Percentiles rank a stretch among this genome's conserved stretches.
phyloP scores from a whole-genome alignment of 192 early-diverging fungal genomes.

The Jimgerdemannia lactiflua region DNA sequence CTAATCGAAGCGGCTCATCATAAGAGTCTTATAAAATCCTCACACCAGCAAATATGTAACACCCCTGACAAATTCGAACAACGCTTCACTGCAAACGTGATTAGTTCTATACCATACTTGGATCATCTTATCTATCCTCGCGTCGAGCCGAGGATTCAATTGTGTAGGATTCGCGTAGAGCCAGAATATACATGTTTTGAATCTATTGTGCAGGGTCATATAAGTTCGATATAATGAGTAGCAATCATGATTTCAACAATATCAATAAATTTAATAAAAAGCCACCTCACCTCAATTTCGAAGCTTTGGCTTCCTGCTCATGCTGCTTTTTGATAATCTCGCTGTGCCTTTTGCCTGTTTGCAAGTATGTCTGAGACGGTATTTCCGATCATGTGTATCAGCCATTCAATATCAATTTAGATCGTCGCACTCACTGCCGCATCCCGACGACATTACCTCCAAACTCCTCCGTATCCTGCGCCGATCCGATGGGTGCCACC shows the following conservation, averaged over 20 bases:
- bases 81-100: too few relatives aligned
- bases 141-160: conserved; percentile 77
- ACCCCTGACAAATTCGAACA: too few relatives aligned
- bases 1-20: conserved; percentile 10
- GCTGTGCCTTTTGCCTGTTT: conserved; percentile 73
- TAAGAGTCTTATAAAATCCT: too few relatives aligned
- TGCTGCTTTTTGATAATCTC: conserved; percentile 72
- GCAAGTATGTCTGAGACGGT: conserved; percentile 50
- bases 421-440: too few relatives aligned
- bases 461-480: conserved; percentile 86
- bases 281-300: conserved; percentile 28
- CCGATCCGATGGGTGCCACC: conserved; percentile 88
- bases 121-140: conserved; percentile 88
- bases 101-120: conserved; percentile 34
- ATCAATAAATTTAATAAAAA: background rate
- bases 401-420: too few relatives aligned
- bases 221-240: too few relatives aligned
- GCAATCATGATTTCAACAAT: background rate
- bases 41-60: too few relatives aligned
- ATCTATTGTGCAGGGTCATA: conserved; percentile 36
- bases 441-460: conserved; percentile 38
- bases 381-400: too few relatives aligned
- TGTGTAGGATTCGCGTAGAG: conserved; percentile 66
- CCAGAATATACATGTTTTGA: conserved; percentile 82
- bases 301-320: conserved; percentile 34